Evolutionary conservation across 2,329 filamentous ascomycete species (phyloP).

Genomic region (Chaetothyriales sp.): DNA sequence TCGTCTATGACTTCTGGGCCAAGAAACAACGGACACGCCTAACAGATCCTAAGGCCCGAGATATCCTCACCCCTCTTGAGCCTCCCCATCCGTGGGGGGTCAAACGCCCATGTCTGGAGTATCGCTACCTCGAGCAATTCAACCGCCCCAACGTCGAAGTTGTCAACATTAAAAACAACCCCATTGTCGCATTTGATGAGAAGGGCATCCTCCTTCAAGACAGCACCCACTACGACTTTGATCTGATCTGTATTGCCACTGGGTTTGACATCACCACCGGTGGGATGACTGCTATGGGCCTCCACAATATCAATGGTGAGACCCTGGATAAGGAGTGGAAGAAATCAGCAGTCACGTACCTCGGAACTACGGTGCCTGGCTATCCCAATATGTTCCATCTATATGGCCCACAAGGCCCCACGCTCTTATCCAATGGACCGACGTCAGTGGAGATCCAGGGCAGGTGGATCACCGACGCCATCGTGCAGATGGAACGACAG

Average conservation of each 20-base stretch:
- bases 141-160: constrained; percentile 34
- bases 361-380: constrained; percentile 28
- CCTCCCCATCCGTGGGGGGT: constrained; percentile 41
- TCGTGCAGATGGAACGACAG: constrained; percentile 36
- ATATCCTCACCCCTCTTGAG: constrained; percentile 38
- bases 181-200: constrained; percentile 21
- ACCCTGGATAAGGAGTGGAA: constrained; percentile 24
- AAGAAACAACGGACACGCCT: constrained; percentile 38
- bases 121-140: constrained; percentile 37
- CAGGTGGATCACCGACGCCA: constrained; percentile 36
- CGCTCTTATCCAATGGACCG: constrained; percentile 42
- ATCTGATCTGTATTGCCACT: constrained; percentile 28
- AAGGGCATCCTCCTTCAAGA: constrained; percentile 28
- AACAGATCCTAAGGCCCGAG: constrained; percentile 33
- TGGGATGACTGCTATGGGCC: constrained; percentile 26
- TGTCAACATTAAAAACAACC: constrained; percentile 30
- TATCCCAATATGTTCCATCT: constrained; percentile 38
- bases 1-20: constrained; percentile 42
- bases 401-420: constrained; percentile 44
- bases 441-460: constrained; percentile 42
- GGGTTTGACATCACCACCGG: constrained; percentile 32
- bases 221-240: constrained; percentile 25
- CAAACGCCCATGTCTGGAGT: constrained; percentile 37
- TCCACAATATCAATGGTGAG: constrained; percentile 26
- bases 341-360: constrained; percentile 23